Conservation (phyloP, 2,329 filamentous ascomycete genomes). For the Proliferodiscus dingleyae region DNA sequence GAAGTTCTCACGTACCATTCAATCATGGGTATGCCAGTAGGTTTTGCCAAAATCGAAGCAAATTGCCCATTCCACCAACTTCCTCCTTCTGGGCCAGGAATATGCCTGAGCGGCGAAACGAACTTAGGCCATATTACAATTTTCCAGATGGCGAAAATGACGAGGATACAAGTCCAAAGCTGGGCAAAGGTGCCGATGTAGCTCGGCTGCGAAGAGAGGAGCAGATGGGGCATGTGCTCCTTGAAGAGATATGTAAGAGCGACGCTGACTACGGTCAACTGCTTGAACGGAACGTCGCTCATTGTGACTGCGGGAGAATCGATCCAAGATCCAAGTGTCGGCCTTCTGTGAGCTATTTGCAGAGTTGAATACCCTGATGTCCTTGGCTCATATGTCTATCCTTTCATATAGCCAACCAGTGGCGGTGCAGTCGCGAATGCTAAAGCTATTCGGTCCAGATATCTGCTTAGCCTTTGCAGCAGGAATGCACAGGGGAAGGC, state of each 20-base stretch:
- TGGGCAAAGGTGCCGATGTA: slow-evolving; percentile 36
- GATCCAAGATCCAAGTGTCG: too few species aligned
- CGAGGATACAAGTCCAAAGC: slow-evolving; percentile 36
- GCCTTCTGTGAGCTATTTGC: too few species aligned
- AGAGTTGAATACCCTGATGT: too few species aligned
- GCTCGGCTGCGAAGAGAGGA: slow-evolving; percentile 24
- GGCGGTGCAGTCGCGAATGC: too few species aligned
- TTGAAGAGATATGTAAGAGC: slow-evolving; percentile 21
- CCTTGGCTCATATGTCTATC: too few species aligned
- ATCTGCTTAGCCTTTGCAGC: too few species aligned
- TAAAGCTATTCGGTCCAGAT: too few species aligned
- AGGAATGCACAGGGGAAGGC: too few species aligned
- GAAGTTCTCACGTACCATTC: slow-evolving; percentile 29
- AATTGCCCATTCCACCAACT: slow-evolving; percentile 44
- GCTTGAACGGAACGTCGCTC: slow-evolving; percentile 22
- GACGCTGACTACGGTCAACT: slow-evolving; percentile 20
- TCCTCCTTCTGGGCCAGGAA: slow-evolving; percentile 46
- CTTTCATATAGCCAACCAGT: too few species aligned
- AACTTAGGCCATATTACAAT: slow-evolving; percentile 52
- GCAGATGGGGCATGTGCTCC: slow-evolving; percentile 18
- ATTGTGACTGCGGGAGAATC: too few species aligned
- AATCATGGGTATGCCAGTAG: slow-evolving; percentile 35
- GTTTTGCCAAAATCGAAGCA: slow-evolving; percentile 32
- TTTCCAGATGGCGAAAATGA: slow-evolving; percentile 35
- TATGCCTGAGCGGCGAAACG: slow-evolving; percentile 52